Conservation (phyloP, 306 rosid genomes). For the Datisca glomerata region DNA sequence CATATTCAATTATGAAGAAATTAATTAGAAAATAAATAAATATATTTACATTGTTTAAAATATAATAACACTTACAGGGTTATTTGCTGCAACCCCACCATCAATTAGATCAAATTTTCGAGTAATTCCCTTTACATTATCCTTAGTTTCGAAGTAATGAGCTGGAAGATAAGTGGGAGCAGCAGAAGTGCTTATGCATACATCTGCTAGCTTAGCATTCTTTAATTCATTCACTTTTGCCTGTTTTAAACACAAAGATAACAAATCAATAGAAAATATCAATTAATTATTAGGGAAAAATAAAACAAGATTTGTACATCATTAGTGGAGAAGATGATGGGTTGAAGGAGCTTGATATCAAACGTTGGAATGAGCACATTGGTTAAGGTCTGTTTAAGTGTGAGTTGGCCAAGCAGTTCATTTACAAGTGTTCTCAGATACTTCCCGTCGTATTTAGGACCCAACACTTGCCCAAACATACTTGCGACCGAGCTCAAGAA, state of each 20-base stretch:
- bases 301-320: conserved; percentile 14
- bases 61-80: conserved; percentile 31
- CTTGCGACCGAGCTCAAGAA: conserved; percentile 4
- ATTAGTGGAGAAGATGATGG: conserved; percentile 24
- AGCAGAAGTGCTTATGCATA: conserved; percentile 34
- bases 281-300: neutral
- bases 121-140: conserved; percentile 4
- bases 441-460: conserved; percentile 36
- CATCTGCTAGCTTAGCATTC: conserved; percentile 25
- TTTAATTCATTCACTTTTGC: conserved; percentile 20
- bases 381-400: conserved; percentile 26
- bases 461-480: conserved; percentile 8
- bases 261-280: too few species aligned
- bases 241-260: conserved; percentile 5
- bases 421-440: conserved; percentile 17
- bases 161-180: conserved; percentile 35
- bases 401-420: conserved; percentile 22
- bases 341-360: conserved; percentile 33
- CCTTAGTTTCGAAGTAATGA: conserved; percentile 21
- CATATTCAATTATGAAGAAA: neutral
- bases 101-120: conserved; percentile 24
- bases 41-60: too few species aligned
- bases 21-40: neutral
- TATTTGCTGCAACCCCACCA: conserved; percentile 33
- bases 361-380: conserved; percentile 28